Evolutionary conservation across 116 monocot species (phyloP), one percentile per base, ranked within the genome.

Genomic region (Zostera marina): DNA sequence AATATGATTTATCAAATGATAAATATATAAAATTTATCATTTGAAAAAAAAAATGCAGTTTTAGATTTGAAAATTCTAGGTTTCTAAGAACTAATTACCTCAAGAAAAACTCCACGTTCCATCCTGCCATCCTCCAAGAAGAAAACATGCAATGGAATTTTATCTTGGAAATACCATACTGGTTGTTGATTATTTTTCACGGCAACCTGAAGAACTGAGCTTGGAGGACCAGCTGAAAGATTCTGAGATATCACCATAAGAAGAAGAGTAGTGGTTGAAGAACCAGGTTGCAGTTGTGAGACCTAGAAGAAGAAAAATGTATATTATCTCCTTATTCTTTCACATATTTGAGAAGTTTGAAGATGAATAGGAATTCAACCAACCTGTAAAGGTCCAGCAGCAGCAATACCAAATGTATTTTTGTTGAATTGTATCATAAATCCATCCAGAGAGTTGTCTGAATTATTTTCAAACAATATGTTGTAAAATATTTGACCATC

Each of bases 391-490:
- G 80, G 70, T 61, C 73, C 81, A 61, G 73, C 90, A 61, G 90
- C 77, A 24, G 83, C 83, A 73, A 98, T 79, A 59, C 98, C 98
- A 69, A 98, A 86, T 43, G 86, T 70, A 63, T 98, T 98, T 61
- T 90, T 98, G 75, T 98, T 98, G 59, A 98, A 98, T 46, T 90
- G 91, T 68, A 90, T 98, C 98, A 98, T 90, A 66, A 98, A 98
- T 5, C 91, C 98, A 75, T 98, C 98, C 44, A 98, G 63, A 3
- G 69, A 51, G 19, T 54, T 44, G 23, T 74, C 86, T 58, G 91
- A 63, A 70, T 67, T 73, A 58, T 98, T 99, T 53, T 99, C 98
- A 52, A 98, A 83, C 44, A 71, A 53, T 39, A 90, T 52, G 25
- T 63, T 72, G 68, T 90, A 98, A 56, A 86, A 98, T 32, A 98